A percentile compares a stretch with the other conserved stretches of the same genome.
Evolutionary conservation across 139 green algal species (phyloP).

Genomic region (Tetratostichococcus sp.): DNA sequence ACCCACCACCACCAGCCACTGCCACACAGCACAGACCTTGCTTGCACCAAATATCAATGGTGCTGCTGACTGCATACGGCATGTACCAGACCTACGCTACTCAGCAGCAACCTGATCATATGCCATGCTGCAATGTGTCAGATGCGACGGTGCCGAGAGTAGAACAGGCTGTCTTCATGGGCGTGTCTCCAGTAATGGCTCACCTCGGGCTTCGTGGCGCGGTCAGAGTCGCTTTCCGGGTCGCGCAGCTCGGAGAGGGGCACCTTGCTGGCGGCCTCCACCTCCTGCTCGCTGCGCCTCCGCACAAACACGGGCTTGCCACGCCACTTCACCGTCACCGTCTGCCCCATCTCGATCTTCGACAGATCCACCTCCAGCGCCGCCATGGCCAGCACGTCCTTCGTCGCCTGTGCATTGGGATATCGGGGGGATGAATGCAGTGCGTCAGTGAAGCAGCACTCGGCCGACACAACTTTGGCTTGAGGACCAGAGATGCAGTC

Average conservation of each 20-base stretch:
- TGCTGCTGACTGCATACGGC: too few relatives aligned
- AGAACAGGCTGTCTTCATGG: too few relatives aligned
- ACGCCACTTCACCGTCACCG: conserved; percentile 97
- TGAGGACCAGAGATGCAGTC: too few relatives aligned
- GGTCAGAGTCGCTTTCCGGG: conserved; percentile 78
- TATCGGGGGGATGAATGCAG: too few relatives aligned
- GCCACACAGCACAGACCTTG: conserved; percentile 12
- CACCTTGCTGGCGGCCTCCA: conserved; percentile 68
- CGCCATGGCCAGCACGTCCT: conserved; percentile 91
- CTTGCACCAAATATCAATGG: too few relatives aligned
- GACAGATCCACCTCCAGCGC: conserved; percentile 93
- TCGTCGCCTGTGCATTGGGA: conserved; percentile 78
- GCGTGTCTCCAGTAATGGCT: too few relatives aligned
- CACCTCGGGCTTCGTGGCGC: conserved; percentile 78
- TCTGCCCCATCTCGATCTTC: conserved; percentile 81
- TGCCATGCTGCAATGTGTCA: too few relatives aligned
- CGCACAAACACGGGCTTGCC: conserved; percentile 99
- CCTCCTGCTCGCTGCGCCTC: conserved; percentile 80
- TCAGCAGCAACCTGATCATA: too few relatives aligned
- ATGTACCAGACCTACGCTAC: too few relatives aligned
- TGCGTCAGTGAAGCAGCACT: too few relatives aligned
- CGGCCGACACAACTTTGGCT: too few relatives aligned
- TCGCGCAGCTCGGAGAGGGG: conserved; percentile 81
- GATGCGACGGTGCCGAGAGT: too few relatives aligned
- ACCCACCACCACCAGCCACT: conserved; percentile 97